Conservation (phyloP, 306 rosid species). For the Rosa persica region DNA sequence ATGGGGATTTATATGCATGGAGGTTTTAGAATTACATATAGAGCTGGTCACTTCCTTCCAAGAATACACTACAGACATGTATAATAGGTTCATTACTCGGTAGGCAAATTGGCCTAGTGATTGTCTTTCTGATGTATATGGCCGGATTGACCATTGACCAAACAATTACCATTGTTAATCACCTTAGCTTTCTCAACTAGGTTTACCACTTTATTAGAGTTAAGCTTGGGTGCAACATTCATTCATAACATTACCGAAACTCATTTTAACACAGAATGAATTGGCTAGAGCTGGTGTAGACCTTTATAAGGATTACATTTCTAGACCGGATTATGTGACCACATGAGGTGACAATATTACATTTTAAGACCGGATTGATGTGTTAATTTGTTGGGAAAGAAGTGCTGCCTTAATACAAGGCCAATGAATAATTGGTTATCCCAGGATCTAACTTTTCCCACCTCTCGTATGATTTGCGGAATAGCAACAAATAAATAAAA, state of each 20-base stretch:
- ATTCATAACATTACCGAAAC: not conserved
- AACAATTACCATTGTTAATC: not conserved
- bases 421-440: no score
- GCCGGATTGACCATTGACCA: constrained; percentile 19
- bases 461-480: no score
- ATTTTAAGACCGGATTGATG: not conserved
- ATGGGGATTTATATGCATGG: constrained; percentile 1
- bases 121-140: not conserved
- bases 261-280: not conserved
- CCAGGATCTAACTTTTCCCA: no score
- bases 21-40: not conserved
- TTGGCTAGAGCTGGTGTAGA: not conserved
- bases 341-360: not conserved
- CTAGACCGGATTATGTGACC: not conserved
- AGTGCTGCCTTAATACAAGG: no score
- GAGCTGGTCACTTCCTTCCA: not conserved
- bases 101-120: constrained; percentile 17
- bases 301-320: not conserved
- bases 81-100: not conserved
- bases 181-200: not conserved
- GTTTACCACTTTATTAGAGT: not conserved
- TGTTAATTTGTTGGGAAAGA: no score
- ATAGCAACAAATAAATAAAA: no score
- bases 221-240: not conserved
- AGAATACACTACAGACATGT: not conserved